These are phyloP conservation scores for Phytopythium boreale DNA, from an alignment of 352 stramenopile species.

Conservation along the genomic window DNA sequence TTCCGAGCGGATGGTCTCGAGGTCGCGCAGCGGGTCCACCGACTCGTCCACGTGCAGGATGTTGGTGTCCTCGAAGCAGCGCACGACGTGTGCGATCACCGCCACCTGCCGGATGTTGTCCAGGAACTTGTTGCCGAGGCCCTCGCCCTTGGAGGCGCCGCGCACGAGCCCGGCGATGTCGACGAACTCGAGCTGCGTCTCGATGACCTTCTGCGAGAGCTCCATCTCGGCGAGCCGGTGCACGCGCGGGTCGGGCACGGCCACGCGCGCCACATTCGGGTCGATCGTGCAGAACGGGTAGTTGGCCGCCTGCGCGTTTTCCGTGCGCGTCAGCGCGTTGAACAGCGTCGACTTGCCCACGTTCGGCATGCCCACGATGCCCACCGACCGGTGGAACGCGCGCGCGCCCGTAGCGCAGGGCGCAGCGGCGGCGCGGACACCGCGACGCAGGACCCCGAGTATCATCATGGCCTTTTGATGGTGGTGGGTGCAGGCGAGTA, in stretches of 20 bases:
- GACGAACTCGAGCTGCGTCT: slow-evolving; percentile 85
- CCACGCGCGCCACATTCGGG: slow-evolving; percentile 77
- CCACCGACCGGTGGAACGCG: slow-evolving; percentile 75
- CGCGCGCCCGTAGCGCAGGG: slow-evolving; percentile 18
- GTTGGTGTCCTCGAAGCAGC: slow-evolving; percentile 98
- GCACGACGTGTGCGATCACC: slow-evolving; percentile 89
- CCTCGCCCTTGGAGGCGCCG: slow-evolving; percentile 77
- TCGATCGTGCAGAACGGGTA: slow-evolving; percentile 91
- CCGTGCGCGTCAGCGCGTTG: slow-evolving; percentile 84
- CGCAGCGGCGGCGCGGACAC: background rate
- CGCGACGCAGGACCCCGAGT: background rate
- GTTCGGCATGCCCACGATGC: slow-evolving; percentile 89
- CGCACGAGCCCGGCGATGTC: slow-evolving; percentile 86
- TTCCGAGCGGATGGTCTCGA: slow-evolving; percentile 98
- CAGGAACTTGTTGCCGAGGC: slow-evolving; percentile 86
- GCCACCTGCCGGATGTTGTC: slow-evolving; percentile 85
- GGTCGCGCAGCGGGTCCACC: slow-evolving; percentile 95
- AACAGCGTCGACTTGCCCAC: slow-evolving; percentile 89
- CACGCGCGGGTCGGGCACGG: slow-evolving; percentile 64
- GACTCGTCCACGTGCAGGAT: slow-evolving; percentile 97
- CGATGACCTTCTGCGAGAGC: slow-evolving; percentile 71
- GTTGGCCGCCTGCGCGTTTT: slow-evolving; percentile 83
- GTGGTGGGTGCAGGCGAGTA: background rate
- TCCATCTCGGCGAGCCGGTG: slow-evolving; percentile 63
- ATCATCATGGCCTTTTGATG: slow-evolving; percentile 14